These are phyloP conservation scores for Penicillium rolfsii DNA, from an alignment of 2,329 filamentous ascomycete genomes.

Conservation along the genomic window DNA sequence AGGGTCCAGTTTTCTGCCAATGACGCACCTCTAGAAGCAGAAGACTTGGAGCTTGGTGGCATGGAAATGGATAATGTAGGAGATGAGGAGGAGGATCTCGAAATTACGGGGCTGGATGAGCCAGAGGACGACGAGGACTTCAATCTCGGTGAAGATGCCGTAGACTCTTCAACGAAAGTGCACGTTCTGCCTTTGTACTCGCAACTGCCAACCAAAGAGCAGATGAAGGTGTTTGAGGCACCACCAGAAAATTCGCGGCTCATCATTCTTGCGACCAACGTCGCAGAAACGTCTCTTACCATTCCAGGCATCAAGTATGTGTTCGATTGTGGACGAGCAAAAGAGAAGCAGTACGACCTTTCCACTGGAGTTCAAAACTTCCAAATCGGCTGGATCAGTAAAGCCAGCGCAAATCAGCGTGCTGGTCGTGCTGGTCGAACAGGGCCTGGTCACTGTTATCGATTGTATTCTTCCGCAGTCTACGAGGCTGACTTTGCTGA, in stretches of 20 bases:
- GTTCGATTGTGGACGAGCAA: slow-evolving; percentile 89
- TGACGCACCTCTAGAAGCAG: slow-evolving; percentile 78
- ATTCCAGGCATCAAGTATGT: slow-evolving; percentile 95
- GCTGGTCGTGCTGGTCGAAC: slow-evolving; percentile 94
- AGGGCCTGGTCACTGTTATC: slow-evolving; percentile 92
- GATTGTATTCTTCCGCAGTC: slow-evolving; percentile 90
- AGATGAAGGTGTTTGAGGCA: slow-evolving; percentile 85
- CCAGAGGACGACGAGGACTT: slow-evolving; percentile 68
- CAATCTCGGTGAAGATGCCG: slow-evolving; percentile 65
- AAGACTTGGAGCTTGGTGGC: slow-evolving; percentile 83
- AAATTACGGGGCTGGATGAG: slow-evolving; percentile 64
- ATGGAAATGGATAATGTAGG: slow-evolving; percentile 50
- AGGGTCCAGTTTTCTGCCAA: slow-evolving; percentile 75
- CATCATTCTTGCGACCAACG: slow-evolving; percentile 91
- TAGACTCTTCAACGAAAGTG: slow-evolving; percentile 67
- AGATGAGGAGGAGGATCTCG: slow-evolving; percentile 60
- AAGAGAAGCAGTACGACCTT: slow-evolving; percentile 88
- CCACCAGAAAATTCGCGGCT: slow-evolving; percentile 80
- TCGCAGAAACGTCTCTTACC: slow-evolving; percentile 94
- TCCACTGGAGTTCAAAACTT: slow-evolving; percentile 92
- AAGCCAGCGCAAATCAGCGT: slow-evolving; percentile 90
- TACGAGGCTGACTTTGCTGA: slow-evolving; percentile 84
- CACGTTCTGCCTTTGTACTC: slow-evolving; percentile 95
- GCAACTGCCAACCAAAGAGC: slow-evolving; percentile 84
- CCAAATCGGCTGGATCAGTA: slow-evolving; percentile 94